Base-by-base conservation (phyloP, 1,284 basidiomycete genomes). In the Rhodotorula sp. region DNA sequence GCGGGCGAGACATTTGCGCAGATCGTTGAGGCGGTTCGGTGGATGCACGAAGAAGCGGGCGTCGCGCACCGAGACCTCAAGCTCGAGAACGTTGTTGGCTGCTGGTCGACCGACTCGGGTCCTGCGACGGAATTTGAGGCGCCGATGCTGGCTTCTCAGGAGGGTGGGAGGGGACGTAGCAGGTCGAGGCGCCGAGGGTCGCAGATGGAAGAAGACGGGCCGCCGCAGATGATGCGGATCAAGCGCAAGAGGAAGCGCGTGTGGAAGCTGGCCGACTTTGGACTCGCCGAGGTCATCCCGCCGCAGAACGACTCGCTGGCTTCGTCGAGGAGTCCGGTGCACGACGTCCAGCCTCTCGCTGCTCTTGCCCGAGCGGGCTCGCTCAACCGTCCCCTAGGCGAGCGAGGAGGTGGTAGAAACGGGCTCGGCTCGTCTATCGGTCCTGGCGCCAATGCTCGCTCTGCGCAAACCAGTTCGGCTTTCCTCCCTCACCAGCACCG, bases 41-140 rank as follows among this genome's bases (percentile, higher is more conserved):
- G 93, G 79, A 82, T 99, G 76, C 94, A 98, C 80, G 87, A 89
- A 71, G 85, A 86, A 58, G 89, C 87, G 32, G 82, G 85, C 24
- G 86, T 90, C 74, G 88, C 94, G 63, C 94, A 97, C 82, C 87
- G 92, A 74, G 94, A 99, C 81, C 84, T 99, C 80, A 99, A 99
- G 82, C 86, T 97, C 66, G 95, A 98, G 82, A 99, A 99, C 82
- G 88, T 98, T 58, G 85, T 99, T 62, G 88, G 94, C 48, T 32
- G 32, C 19, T 70, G 60, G 59, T n/a, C 49, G 49, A 27, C 24
- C 24, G n/a, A 27, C 6, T 51, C 49, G 49, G 24, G n/a, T 22
- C 20, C 22, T 29, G 49, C 10, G 22, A n/a, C 24, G n/a, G 47
- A 44, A 4, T 44, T 44, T 44, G 39, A 44, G 39, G 39, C 39